Evolutionary conservation across 2,329 filamentous ascomycete genomes (phyloP).

Genomic region (Thielaviopsis populi): DNA sequence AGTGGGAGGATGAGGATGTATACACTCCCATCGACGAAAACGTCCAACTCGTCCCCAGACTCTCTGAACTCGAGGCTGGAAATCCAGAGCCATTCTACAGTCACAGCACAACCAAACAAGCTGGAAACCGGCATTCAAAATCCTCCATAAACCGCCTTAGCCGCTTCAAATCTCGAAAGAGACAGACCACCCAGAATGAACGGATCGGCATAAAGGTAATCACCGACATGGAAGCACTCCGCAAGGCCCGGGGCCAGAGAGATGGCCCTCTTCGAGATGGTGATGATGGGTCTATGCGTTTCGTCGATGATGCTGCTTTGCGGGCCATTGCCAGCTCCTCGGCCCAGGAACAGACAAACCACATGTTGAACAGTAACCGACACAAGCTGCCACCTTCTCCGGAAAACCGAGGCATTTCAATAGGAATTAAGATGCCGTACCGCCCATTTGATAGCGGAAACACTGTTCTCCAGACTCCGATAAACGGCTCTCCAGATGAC

Average conservation of each 20-base stretch:
- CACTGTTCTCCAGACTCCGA: conserved; percentile 37
- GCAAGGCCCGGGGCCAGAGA: conserved; percentile 18
- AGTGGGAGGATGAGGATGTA: conserved; percentile 34
- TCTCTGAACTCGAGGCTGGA: not conserved
- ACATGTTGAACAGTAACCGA: conserved; percentile 31
- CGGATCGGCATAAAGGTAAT: conserved; percentile 52
- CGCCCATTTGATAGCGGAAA: conserved; percentile 23
- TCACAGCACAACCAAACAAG: not conserved
- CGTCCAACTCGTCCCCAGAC: conserved; percentile 22
- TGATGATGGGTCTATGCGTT: conserved; percentile 28
- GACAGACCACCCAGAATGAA: conserved; percentile 45
- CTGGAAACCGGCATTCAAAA: conserved; percentile 20
- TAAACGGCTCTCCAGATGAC: conserved; percentile 28
- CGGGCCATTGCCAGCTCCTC: conserved; percentile 43
- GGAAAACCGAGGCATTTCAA: conserved; percentile 55
- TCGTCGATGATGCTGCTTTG: conserved; percentile 44
- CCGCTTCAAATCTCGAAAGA: conserved; percentile 41
- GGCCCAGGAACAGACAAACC: conserved; percentile 28
- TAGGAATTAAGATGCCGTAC: conserved; percentile 52
- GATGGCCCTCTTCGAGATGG: conserved; percentile 13
- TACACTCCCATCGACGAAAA: conserved; percentile 24
- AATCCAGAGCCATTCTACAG: not conserved
- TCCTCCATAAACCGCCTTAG: conserved; percentile 29
- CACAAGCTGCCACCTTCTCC: conserved; percentile 43
- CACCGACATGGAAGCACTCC: conserved; percentile 49